Conservation (phyloP, 73 alveolate species). For the Breviolum minutum region DNA sequence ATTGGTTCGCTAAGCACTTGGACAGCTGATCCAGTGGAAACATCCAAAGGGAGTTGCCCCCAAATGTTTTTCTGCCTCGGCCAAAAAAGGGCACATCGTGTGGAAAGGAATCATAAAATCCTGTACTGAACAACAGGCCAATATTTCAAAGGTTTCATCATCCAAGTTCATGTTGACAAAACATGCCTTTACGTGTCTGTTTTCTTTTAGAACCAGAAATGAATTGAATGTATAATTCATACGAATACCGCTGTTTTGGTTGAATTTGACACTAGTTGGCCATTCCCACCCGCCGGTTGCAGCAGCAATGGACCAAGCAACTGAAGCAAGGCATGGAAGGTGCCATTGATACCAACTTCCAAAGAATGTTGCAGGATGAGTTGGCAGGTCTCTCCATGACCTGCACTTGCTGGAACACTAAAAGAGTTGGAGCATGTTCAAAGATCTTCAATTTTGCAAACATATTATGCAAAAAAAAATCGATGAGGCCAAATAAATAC, state of each 20-base stretch:
- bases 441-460: no score
- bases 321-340: conserved; percentile 60
- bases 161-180: no score
- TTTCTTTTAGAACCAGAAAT: no score
- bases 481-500: no score
- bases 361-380: conserved; percentile 40
- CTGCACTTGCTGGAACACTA: neutral
- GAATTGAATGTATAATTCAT: no score
- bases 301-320: neutral
- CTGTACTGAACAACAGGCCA: no score
- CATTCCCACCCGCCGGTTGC: no score
- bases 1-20: conserved; percentile 6
- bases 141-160: no score
- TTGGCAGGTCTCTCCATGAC: conserved; percentile 69
- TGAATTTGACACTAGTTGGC: no score
- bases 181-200: no score
- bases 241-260: no score
- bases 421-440: neutral
- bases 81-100: neutral
- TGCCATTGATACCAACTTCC: conserved; percentile 44
- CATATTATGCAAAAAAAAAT: no score
- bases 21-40: conserved; percentile 64
- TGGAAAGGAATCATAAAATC: neutral
- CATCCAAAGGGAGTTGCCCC: conserved; percentile 82
- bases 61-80: conserved; percentile 77